Evolutionary conservation across 1,284 basidiomycete species (phyloP).

Genomic region (Ganoderma sinense): DNA sequence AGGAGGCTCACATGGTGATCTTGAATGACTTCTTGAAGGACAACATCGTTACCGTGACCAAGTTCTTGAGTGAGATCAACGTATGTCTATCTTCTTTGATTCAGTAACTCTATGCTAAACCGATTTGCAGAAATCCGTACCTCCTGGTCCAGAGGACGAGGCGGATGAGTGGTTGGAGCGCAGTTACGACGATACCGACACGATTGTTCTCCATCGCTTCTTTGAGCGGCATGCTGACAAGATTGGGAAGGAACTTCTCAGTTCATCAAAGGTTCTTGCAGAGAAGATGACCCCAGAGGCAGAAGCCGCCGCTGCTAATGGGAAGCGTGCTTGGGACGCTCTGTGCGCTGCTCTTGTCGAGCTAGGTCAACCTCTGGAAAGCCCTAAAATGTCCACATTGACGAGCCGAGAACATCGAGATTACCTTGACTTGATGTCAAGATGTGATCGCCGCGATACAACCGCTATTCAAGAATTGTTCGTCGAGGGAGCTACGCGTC

Average conservation of each 20-base stretch:
- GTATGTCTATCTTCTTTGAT: slow-evolving; percentile 49
- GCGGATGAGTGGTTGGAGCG: slow-evolving; percentile 77
- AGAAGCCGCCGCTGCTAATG: slow-evolving; percentile 62
- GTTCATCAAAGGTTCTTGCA: slow-evolving; percentile 66
- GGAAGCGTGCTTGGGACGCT: slow-evolving; percentile 80
- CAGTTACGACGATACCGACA: slow-evolving; percentile 82
- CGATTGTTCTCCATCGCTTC: slow-evolving; percentile 83
- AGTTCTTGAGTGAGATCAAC: slow-evolving; percentile 84
- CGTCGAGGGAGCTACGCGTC: slow-evolving; percentile 60
- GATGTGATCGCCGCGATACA: slow-evolving; percentile 69
- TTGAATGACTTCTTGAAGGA: slow-evolving; percentile 82
- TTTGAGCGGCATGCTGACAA: slow-evolving; percentile 85
- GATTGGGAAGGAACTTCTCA: slow-evolving; percentile 84
- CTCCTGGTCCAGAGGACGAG: slow-evolving; percentile 58
- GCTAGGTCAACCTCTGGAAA: slow-evolving; percentile 75
- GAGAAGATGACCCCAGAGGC: slow-evolving; percentile 51
- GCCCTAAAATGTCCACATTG: slow-evolving; percentile 60
- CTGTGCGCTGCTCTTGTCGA: slow-evolving; percentile 82
- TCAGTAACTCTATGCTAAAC: background rate
- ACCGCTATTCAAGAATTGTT: slow-evolving; percentile 75
- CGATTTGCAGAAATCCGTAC: slow-evolving; percentile 58
- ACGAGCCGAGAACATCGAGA: slow-evolving; percentile 63
- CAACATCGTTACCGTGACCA: slow-evolving; percentile 83
- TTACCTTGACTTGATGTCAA: slow-evolving; percentile 74
- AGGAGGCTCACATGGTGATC: slow-evolving; percentile 85